These are phyloP conservation scores for Usnea hakonensis DNA, from an alignment of 495 filamentous ascomycete genomes.

Conservation along the genomic window DNA sequence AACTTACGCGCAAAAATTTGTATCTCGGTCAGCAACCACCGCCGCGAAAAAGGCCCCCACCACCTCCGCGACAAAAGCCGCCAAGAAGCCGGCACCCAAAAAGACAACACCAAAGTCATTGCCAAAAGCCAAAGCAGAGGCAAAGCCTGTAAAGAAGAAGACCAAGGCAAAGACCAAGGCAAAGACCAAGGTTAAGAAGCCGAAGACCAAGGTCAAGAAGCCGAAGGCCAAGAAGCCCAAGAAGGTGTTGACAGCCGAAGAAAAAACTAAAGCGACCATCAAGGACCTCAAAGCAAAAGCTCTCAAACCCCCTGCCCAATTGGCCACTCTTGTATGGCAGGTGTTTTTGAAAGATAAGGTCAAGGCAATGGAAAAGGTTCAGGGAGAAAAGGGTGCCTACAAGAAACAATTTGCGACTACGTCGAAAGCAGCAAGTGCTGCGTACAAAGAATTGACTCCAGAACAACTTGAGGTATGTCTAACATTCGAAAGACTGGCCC, in stretches of 20 bases:
- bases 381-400: neutral
- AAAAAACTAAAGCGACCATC: conserved; percentile 24
- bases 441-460: conserved; percentile 25
- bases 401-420: neutral
- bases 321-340: conserved; percentile 15
- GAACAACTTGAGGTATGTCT: conserved; percentile 35
- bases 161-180: conserved; percentile 18
- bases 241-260: conserved; percentile 27
- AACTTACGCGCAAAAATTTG: conserved; percentile 20
- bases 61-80: conserved; percentile 16
- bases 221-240: neutral
- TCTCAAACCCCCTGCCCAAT: conserved; percentile 30
- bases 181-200: conserved; percentile 25
- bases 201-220: conserved; percentile 15
- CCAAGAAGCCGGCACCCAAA: conserved; percentile 15
- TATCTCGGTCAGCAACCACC: conserved; percentile 22
- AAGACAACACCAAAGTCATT: conserved; percentile 12
- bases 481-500: neutral
- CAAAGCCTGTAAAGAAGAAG: conserved; percentile 19
- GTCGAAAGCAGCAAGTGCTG: conserved; percentile 20
- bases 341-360: conserved; percentile 26
- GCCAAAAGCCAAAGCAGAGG: conserved; percentile 18
- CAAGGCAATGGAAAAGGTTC: conserved; percentile 1
- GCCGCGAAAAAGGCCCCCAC: conserved; percentile 17
- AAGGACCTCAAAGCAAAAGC: conserved; percentile 31